Conservation (phyloP, 78 protist species). For the Chrysochromulina tobinii region DNA sequence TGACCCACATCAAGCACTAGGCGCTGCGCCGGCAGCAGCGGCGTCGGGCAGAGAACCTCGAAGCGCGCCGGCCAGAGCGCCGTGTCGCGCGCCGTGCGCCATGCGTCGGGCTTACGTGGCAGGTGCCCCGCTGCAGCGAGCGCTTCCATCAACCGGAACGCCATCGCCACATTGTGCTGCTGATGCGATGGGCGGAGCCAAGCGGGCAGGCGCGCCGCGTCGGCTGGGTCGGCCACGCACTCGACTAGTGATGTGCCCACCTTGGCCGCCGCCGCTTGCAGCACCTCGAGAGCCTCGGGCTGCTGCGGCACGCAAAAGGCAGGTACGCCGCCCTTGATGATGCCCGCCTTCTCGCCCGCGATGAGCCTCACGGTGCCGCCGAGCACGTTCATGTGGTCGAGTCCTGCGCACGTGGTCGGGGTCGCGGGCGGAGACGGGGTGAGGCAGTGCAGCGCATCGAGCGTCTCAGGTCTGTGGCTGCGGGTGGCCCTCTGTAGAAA, state of each 20-base stretch:
- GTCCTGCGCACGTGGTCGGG: conserved; percentile 29
- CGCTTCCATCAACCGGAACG: not conserved
- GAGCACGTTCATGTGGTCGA: conserved; percentile 76
- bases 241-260: not conserved
- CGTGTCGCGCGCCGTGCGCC: not conserved
- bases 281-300: not conserved
- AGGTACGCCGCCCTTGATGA: conserved; percentile 27
- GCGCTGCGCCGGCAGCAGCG: not conserved
- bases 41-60: not conserved
- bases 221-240: not conserved
- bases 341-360: conserved; percentile 84
- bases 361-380: conserved; percentile 78
- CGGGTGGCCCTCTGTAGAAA: no score
- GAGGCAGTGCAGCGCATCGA: no score
- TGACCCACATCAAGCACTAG: not conserved
- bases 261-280: not conserved
- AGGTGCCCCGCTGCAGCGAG: not conserved
- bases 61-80: not conserved
- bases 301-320: not conserved
- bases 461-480: no score
- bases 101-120: no score
- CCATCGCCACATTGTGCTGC: not conserved
- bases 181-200: conserved; percentile 16
- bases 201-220: not conserved
- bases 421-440: no score